Evolutionary conservation across 2,329 filamentous ascomycete species (phyloP).

Genomic region (Fusarium sp.): DNA sequence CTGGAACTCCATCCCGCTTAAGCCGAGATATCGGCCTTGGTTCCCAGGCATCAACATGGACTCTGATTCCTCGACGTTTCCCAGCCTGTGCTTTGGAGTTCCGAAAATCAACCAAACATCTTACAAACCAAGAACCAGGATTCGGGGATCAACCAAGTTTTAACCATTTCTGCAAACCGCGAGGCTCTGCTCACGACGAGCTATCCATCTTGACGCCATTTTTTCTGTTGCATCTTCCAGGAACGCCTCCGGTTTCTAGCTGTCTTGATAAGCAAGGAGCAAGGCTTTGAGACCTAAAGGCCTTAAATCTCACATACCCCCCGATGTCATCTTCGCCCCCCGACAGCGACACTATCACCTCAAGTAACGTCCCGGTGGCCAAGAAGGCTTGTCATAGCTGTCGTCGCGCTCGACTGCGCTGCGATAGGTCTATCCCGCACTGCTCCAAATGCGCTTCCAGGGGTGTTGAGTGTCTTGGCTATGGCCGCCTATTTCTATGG

Average conservation of each 20-base stretch:
- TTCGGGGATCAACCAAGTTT: conserved; percentile 27
- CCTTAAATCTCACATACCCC: conserved; percentile 14
- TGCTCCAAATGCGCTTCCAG: conserved; percentile 64
- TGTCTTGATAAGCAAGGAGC: conserved; percentile 38
- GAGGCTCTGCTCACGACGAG: conserved; percentile 9
- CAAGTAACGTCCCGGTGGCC: conserved; percentile 29
- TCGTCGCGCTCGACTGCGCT: conserved; percentile 64
- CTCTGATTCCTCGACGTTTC: conserved; percentile 30
- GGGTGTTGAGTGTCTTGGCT: conserved; percentile 65
- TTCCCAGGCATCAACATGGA: conserved; percentile 14
- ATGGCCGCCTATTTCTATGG: conserved; percentile 67
- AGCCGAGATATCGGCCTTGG: conserved; percentile 23
- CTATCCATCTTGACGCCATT: conserved; percentile 2
- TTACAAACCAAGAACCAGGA: conserved; percentile 39
- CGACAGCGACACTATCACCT: conserved; percentile 29
- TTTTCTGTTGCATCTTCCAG: conserved; percentile 1
- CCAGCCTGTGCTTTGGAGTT: conserved; percentile 8
- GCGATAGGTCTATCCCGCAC: conserved; percentile 63
- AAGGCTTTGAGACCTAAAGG: conserved; percentile 11
- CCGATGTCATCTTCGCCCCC: conserved; percentile 40
- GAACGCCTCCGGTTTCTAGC: conserved; percentile 6
- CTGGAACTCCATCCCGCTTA: conserved; percentile 17
- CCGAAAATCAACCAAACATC: conserved; percentile 42
- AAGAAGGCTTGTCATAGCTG: conserved; percentile 65
- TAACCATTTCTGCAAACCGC: conserved; percentile 20